phyloP scores from a whole-genome alignment of 495 filamentous ascomycete species.

The Trichoderma parareesei region DNA sequence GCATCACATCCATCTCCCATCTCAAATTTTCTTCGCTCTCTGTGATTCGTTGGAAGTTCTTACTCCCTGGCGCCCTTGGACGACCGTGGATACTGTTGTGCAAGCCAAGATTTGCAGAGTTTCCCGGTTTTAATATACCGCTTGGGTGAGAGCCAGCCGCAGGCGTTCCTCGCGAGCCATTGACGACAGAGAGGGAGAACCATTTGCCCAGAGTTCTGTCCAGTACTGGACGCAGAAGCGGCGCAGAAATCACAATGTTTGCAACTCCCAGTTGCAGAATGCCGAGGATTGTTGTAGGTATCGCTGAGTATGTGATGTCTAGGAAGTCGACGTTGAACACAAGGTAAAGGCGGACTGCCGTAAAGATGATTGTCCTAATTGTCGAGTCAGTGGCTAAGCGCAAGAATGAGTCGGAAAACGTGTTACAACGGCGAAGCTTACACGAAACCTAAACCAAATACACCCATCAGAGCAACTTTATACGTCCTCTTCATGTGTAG shows the following conservation, averaged over 20 bases:
- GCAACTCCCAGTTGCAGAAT: slow-evolving; percentile 12
- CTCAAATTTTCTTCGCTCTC: background rate
- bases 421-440: background rate
- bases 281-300: background rate
- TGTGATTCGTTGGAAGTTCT: background rate
- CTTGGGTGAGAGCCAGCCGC: background rate
- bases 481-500: slow-evolving; percentile 6
- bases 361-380: slow-evolving; percentile 9
- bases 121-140: background rate
- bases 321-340: slow-evolving; percentile 5
- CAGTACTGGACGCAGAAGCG: slow-evolving; percentile 11
- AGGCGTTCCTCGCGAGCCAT: background rate
- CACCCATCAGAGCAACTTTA: slow-evolving; percentile 8
- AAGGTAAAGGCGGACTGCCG: slow-evolving; percentile 12
- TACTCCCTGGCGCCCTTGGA: background rate
- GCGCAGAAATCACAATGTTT: slow-evolving; percentile 9
- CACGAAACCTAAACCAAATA: slow-evolving; percentile 13
- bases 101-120: background rate
- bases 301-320: slow-evolving; percentile 6
- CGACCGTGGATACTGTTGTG: background rate
- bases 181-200: background rate
- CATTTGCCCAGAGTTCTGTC: background rate
- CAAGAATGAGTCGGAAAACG: background rate
- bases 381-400: background rate
- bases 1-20: background rate